Conservation (phyloP, 192 early-diverging fungal genomes). For the Kappamyces sp. region DNA sequence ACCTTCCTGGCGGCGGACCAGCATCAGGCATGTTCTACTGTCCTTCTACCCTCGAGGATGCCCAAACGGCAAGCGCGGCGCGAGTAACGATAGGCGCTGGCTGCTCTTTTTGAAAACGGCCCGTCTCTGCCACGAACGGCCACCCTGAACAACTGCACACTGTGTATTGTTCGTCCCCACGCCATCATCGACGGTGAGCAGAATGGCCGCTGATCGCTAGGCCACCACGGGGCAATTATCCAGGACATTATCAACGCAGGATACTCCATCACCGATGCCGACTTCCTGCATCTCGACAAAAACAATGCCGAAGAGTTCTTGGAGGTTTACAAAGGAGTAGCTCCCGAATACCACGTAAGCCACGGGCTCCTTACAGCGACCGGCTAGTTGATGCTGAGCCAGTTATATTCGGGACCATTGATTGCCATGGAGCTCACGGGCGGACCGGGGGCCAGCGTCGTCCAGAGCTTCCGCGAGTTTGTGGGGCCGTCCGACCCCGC, state of each 20-base stretch:
- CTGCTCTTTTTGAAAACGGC: conserved; percentile 3
- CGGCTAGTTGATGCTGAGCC: conserved; percentile 35
- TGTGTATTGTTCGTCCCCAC: conserved; percentile 50
- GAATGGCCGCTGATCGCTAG: conserved; percentile 11
- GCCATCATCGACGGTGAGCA: conserved; percentile 37
- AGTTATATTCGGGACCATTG: conserved; percentile 46
- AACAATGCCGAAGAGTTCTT: conserved; percentile 54
- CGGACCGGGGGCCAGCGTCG: conserved; percentile 21
- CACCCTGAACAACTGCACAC: conserved; percentile 36
- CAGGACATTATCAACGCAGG: conserved; percentile 25
- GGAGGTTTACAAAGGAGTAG: conserved; percentile 55
- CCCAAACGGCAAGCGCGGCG: conserved; percentile 13
- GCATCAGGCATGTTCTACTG: too few species aligned
- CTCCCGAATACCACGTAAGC: conserved; percentile 50
- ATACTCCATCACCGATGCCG: conserved; percentile 40
- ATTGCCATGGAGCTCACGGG: conserved; percentile 36
- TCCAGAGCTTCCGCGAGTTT: conserved; percentile 43
- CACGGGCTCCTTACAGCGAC: neutral
- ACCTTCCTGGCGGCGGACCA: too few species aligned
- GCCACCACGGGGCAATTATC: conserved; percentile 36
- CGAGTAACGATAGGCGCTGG: neutral
- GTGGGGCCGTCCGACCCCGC: conserved; percentile 45
- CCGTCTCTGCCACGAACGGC: conserved; percentile 25
- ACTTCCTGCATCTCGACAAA: conserved; percentile 41
- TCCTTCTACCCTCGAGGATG: conserved; percentile 1